Conservation (phyloP, 2,329 filamentous ascomycete species). For the Ilyonectria destructans region DNA sequence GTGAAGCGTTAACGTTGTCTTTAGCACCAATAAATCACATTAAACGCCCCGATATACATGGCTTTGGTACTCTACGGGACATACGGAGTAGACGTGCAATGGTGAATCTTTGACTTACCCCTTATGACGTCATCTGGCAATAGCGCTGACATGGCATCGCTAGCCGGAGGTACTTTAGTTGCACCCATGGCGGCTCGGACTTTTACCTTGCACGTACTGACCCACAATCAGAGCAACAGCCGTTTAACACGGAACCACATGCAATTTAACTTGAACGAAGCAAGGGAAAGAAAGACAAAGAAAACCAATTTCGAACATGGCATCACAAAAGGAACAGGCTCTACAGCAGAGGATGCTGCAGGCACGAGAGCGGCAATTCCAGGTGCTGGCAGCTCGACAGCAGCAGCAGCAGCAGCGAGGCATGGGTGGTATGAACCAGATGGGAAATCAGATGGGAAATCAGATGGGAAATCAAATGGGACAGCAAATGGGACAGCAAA, state of each 20-base stretch:
- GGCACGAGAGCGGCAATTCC: slow-evolving; percentile 8
- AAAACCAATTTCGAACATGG: background rate
- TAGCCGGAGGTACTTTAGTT: slow-evolving; percentile 1
- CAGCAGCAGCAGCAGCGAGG: background rate
- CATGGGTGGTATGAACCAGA: background rate
- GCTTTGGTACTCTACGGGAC: no score
- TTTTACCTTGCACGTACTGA: background rate
- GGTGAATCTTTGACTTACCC: no score
- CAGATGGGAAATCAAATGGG: background rate
- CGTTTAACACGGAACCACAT: background rate
- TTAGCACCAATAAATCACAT: no score
- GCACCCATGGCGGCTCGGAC: background rate
- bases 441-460: background rate
- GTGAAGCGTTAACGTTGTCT: no score
- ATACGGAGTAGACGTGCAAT: no score
- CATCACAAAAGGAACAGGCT: background rate
- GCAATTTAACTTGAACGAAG: background rate
- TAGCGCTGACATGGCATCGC: background rate
- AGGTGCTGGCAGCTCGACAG: slow-evolving; percentile 6
- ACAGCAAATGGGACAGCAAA: background rate
- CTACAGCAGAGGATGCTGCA: background rate
- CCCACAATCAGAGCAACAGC: background rate
- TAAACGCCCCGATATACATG: no score
- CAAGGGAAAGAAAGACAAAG: background rate
- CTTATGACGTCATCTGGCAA: background rate